Base-by-base conservation (phyloP, 176 grass and related monocot species). In the Rhynchospora breviuscula region DNA sequence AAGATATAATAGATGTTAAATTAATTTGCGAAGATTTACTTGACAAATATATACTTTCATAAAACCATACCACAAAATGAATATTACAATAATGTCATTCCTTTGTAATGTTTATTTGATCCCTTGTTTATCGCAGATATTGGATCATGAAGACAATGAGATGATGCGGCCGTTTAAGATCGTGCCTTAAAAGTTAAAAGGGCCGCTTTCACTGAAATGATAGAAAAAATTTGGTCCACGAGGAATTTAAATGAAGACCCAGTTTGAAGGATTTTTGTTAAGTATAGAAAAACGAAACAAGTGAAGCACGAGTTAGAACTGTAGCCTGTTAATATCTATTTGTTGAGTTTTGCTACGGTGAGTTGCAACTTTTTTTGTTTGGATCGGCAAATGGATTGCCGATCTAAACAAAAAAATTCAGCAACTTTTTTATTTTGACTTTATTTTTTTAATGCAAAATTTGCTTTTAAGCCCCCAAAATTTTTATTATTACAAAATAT, bases 81-180 rank as follows among this genome's bases (percentile, higher is more conserved):
- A 1, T 12, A 53, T n/a, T n/a, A 35, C 43, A 7, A 63, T 54
- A 25, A 78, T 45, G 14, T 7, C 23, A 79, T 58, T 47, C 22
- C 11, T 40, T 68, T 18, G 62, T 26, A 51, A 67, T 44, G 58
- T 49, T 79, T 84, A 7, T 44, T 67, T 49, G 18, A 63, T 62
- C 29, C n/a, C 7, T 44, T 59, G 53, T 65, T 66, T 25, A 43
- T 61, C 45, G 62, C 85, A 97, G 95, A 94, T 98, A 81, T 82
- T 98, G 75, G 95, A 94, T 31, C 95, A 94, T 15, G 95, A 98
- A 87, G 95, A 98, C 71, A 98, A 98, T 63, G 95, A 89, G 63
- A 94, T 97, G 95, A 97, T 94, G 90, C 89, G 95, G 19, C 95
- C 92, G 5, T 91, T 97, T 67, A 94, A 90, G 82, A 84, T 98